Conservation (phyloP, 2,329 filamentous ascomycete species). For the Pestalotiopsis sp. region DNA sequence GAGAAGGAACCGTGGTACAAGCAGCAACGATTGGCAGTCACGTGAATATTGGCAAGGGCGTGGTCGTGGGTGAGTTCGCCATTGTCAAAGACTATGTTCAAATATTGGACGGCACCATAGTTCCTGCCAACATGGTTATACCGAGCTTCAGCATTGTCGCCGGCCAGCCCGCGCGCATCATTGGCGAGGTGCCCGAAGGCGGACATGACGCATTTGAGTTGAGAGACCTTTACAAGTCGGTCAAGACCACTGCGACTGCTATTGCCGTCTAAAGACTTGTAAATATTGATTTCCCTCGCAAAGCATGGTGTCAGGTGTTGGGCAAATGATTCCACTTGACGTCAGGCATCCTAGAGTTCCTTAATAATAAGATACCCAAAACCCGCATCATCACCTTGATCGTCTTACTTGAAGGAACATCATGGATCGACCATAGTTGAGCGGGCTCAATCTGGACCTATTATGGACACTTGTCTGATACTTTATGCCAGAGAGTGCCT, state of each 20-base stretch:
- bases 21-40: constrained; percentile 83
- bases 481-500: too few relatives aligned
- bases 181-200: constrained; percentile 80
- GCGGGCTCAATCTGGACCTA: too few relatives aligned
- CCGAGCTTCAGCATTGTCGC: constrained; percentile 93
- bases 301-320: neutral
- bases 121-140: constrained; percentile 88
- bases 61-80: constrained; percentile 80
- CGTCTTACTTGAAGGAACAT: neutral
- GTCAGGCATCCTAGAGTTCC: too few relatives aligned
- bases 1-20: constrained; percentile 74
- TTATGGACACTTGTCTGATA: too few relatives aligned
- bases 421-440: neutral
- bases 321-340: neutral
- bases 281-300: neutral
- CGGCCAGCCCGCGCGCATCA: constrained; percentile 75
- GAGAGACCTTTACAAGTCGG: constrained; percentile 65
- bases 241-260: constrained; percentile 52
- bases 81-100: constrained; percentile 94
- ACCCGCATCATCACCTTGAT: too few relatives aligned
- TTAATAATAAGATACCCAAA: too few relatives aligned
- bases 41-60: constrained; percentile 80
- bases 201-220: constrained; percentile 67
- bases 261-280: neutral
- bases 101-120: constrained; percentile 80